Evolutionary conservation across 2,329 filamentous ascomycete species (phyloP), one percentile per base, ranked within the genome.

Genomic region (Clonostachys rhizophaga): DNA sequence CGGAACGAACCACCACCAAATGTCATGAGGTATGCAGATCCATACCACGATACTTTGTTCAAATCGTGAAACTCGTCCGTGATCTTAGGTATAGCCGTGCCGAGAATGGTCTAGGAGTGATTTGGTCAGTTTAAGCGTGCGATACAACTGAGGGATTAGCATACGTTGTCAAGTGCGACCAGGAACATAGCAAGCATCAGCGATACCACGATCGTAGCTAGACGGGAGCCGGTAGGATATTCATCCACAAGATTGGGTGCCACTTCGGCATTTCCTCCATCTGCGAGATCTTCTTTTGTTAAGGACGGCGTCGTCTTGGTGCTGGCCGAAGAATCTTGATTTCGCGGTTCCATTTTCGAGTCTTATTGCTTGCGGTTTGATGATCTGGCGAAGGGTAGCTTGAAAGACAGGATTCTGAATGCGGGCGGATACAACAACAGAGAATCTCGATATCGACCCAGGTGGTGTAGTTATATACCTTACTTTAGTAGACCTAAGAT

Each of bases 81-180:
- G 43, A 53, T 53, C 10, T 42, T 40, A 7, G 51, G 51, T n/a
- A 53, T 47, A 4, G 51, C 51, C 2, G 50, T 52, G 9, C 43
- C 51, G 11, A 53, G 30, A 14, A 53, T 52, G 7, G 45, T 51
- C 42, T 43, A 62, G 10, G 24, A 39, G 14, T n/a, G 4, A 10
- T 18, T 39, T 18, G 36, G 36, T 39, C 17, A 39, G 36, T 18
- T 39, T 11, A 1, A 39, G 7, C 2, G 10, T n/a, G 36, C 17
- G 36, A n/a, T 2, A 44, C 4, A 34, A 44, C 9, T 14, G 42
- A 14, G n/a, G 42, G 5, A 35, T 18, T 2, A 12, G 55, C 62
- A 39, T 53, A 71, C 67, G 63, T 70, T 70, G 40, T 77, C 73
- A 10, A 78, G 64, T 44, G 72, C 66, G 44, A 75, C 62, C n/a